Percentiles rank a stretch among this genome's conserved stretches.
phyloP scores from a whole-genome alignment of 306 rosid genomes.

The Acacia melanoxylon region DNA sequence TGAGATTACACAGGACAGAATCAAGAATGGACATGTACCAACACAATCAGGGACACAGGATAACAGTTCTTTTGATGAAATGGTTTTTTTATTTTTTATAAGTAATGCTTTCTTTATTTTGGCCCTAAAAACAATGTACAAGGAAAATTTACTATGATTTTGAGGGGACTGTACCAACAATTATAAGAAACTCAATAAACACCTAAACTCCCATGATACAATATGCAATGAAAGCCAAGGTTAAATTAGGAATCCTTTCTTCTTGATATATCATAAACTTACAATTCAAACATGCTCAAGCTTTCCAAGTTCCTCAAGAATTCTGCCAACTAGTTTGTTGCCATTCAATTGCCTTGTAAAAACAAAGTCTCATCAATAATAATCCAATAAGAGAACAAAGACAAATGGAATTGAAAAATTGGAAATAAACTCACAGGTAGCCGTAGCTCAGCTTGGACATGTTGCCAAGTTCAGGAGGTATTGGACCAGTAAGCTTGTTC shows the following conservation, averaged over 20 bases:
- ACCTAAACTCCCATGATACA: background rate
- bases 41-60: background rate
- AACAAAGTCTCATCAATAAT: background rate
- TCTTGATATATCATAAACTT: slow-evolving; percentile 24
- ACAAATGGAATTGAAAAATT: background rate
- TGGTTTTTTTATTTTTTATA: no score
- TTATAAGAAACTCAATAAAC: slow-evolving; percentile 8
- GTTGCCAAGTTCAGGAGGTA: slow-evolving; percentile 91
- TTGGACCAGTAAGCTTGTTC: slow-evolving; percentile 73
- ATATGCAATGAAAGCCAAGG: slow-evolving; percentile 1
- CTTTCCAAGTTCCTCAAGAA: slow-evolving; percentile 87
- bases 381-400: background rate
- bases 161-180: slow-evolving; percentile 5
- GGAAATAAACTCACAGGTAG: slow-evolving; percentile 60
- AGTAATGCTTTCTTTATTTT: background rate
- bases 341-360: slow-evolving; percentile 66
- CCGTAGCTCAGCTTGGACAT: slow-evolving; percentile 94
- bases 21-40: background rate
- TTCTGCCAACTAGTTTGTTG: slow-evolving; percentile 62
- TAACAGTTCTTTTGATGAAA: slow-evolving; percentile 1
- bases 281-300: slow-evolving; percentile 84
- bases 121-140: slow-evolving; percentile 3
- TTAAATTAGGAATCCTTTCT: background rate
- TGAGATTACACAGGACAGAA: background rate
- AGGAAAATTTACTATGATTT: background rate